Evolutionary conservation across 345 rosid species (phyloP).

Genomic region (Syzygium oleosum): DNA sequence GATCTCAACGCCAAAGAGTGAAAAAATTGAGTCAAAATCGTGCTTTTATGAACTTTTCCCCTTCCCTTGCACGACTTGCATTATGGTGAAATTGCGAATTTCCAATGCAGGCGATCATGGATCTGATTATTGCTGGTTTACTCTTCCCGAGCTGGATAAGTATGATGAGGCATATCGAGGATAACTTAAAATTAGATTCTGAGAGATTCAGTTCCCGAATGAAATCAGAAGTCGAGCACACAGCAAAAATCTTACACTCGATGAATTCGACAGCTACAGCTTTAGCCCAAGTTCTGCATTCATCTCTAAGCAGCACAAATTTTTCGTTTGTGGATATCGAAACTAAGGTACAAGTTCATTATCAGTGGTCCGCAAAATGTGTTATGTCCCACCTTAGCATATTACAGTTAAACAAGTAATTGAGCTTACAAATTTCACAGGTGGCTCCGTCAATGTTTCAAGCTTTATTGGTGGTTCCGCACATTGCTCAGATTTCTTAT

Average conservation of each 20-base stretch:
- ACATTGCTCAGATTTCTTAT: neutral
- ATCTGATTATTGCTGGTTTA: neutral
- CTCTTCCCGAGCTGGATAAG: neutral
- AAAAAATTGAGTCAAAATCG: neutral
- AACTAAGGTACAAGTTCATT: neutral
- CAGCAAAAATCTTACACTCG: neutral
- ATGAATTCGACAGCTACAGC: neutral
- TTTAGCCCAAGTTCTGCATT: neutral
- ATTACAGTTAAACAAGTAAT: neutral
- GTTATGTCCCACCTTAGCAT: neutral
- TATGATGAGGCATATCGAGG: neutral
- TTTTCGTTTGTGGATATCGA: neutral
- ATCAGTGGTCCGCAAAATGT: neutral
- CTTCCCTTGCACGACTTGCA: neutral
- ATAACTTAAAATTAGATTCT: neutral
- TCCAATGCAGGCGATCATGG: neutral
- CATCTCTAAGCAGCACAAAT: neutral
- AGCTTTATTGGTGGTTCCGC: neutral
- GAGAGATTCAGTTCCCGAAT: neutral
- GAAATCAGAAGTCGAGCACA: neutral
- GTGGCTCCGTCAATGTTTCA: neutral
- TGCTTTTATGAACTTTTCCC: neutral
- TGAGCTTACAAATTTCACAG: neutral
- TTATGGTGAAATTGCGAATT: neutral
- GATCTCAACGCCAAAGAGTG: neutral